Conservation (phyloP, 441 rosid genomes). For the Gossypium trilobum region DNA sequence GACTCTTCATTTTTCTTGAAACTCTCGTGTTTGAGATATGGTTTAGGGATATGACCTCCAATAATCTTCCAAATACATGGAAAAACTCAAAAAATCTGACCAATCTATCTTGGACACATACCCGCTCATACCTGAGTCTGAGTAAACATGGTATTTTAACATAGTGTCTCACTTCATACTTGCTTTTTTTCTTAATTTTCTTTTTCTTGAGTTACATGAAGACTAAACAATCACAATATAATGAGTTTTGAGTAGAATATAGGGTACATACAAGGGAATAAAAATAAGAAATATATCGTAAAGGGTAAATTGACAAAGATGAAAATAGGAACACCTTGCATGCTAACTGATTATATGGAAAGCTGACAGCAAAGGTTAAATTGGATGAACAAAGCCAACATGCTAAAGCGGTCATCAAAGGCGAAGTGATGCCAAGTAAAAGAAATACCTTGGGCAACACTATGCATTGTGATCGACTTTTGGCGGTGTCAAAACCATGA, state of each 20-base stretch:
- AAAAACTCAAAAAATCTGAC: not conserved
- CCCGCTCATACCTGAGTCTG: not conserved
- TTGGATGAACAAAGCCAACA: not conserved
- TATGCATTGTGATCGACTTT: conserved; percentile 59
- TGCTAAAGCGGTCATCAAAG: not conserved
- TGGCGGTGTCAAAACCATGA: conserved; percentile 85
- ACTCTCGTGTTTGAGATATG: not conserved
- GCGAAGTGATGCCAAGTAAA: not conserved
- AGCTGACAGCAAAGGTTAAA: not conserved
- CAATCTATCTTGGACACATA: not conserved
- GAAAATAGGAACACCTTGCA: not conserved
- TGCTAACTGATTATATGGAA: not conserved
- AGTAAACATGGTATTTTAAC: not conserved
- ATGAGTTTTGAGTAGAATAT: not conserved
- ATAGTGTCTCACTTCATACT: not conserved
- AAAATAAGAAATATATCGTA: not conserved
- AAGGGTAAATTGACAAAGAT: not conserved
- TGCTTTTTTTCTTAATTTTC: not conserved
- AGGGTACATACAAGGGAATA: not conserved
- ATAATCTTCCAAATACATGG: not conserved
- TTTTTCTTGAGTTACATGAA: not conserved
- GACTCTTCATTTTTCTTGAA: not conserved
- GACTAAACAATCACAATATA: not conserved
- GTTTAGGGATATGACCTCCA: not conserved
- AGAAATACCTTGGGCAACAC: conserved; percentile 41